Conservation (phyloP, 2,329 filamentous ascomycete species). For the Penicillium paneum region DNA sequence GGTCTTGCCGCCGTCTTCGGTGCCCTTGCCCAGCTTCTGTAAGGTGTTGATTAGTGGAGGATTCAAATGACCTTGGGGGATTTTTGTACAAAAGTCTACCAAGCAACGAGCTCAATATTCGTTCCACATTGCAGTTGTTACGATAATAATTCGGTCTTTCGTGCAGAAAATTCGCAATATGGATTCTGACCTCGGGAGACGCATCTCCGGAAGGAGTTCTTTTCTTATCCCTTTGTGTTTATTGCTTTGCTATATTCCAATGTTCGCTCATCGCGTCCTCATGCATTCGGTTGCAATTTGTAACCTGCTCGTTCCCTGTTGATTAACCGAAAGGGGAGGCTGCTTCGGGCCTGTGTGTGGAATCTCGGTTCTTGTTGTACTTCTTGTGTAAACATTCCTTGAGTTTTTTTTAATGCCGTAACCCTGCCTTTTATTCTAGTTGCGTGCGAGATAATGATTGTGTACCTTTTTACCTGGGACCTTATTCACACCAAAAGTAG, state of each 20-base stretch:
- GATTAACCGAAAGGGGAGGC: slow-evolving; percentile 1
- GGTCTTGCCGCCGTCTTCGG: slow-evolving; percentile 46
- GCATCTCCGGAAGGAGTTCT: slow-evolving; percentile 18
- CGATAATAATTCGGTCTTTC: slow-evolving; percentile 43
- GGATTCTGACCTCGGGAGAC: slow-evolving; percentile 22
- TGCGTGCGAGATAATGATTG: slow-evolving; percentile 7
- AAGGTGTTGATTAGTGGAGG: slow-evolving; percentile 34
- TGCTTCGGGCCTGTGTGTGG: neutral
- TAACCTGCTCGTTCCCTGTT: slow-evolving; percentile 9
- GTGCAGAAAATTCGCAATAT: slow-evolving; percentile 31
- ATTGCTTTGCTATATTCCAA: slow-evolving; percentile 19
- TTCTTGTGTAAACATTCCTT: slow-evolving; percentile 28
- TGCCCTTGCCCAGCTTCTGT: slow-evolving; percentile 48
- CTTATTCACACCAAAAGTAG: neutral
- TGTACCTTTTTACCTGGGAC: neutral
- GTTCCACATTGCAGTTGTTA: slow-evolving; percentile 36
- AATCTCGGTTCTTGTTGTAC: slow-evolving; percentile 8
- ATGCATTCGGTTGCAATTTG: slow-evolving; percentile 25
- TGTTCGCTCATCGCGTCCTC: slow-evolving; percentile 12
- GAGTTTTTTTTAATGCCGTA: slow-evolving; percentile 14
- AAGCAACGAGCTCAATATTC: slow-evolving; percentile 33
- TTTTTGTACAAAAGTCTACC: slow-evolving; percentile 39
- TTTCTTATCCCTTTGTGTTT: slow-evolving; percentile 15
- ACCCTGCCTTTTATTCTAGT: slow-evolving; percentile 1
- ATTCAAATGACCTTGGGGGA: slow-evolving; percentile 22